These are phyloP conservation scores for Populus hybrid DNA, from an alignment of 441 rosid genomes.

Conservation along the genomic window DNA sequence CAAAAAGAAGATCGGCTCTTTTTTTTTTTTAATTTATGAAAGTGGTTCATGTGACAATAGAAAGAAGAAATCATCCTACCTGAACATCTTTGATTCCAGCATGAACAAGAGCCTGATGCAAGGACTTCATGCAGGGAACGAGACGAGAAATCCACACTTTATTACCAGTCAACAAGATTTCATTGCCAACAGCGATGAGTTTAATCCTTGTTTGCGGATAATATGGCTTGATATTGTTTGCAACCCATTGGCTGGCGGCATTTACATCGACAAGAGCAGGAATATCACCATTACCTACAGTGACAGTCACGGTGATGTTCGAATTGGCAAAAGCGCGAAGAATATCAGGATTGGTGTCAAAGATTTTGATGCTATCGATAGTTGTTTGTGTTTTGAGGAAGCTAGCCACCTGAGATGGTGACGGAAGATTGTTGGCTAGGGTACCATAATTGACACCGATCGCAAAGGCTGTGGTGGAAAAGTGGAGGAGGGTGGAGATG, in stretches of 20 bases:
- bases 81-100: conserved; percentile 40
- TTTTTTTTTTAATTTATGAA: too few relatives aligned
- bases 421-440: conserved; percentile 63
- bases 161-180: conserved; percentile 53
- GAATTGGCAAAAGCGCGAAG: conserved; percentile 62
- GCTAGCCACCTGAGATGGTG: conserved; percentile 60
- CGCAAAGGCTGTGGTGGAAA: conserved; percentile 23
- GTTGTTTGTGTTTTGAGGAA: conserved; percentile 56
- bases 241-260: conserved; percentile 52
- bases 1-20: neutral
- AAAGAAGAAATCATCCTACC: conserved; percentile 17
- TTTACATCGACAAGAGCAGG: conserved; percentile 41
- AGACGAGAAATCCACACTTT: conserved; percentile 41
- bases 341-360: conserved; percentile 62
- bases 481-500: conserved; percentile 10
- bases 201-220: conserved; percentile 44
- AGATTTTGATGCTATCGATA: conserved; percentile 58
- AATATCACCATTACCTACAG: conserved; percentile 57
- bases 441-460: conserved; percentile 82
- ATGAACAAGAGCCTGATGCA: conserved; percentile 31
- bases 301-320: conserved; percentile 53
- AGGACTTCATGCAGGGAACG: conserved; percentile 61
- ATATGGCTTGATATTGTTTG: conserved; percentile 38
- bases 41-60: neutral
- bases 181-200: conserved; percentile 65